phyloP scores from a whole-genome alignment of 805 yeast species.

The Suhomyces vadensis region DNA sequence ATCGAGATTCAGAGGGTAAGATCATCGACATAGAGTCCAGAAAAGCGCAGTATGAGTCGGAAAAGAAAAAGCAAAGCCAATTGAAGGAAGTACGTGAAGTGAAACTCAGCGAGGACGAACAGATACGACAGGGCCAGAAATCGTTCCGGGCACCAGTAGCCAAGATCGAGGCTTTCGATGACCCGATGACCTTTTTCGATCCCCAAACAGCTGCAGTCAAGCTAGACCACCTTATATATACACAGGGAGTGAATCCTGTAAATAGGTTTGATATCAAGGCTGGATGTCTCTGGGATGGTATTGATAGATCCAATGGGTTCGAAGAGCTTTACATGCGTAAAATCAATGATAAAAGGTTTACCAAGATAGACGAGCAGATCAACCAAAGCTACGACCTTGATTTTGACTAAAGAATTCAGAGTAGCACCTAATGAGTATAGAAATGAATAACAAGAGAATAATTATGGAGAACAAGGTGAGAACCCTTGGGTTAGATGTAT shows the following conservation, averaged over 20 bases:
- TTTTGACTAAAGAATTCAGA: slow-evolving; percentile 5
- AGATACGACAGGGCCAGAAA: slow-evolving; percentile 36
- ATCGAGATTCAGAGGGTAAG: slow-evolving; percentile 64
- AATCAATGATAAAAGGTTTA: slow-evolving; percentile 28
- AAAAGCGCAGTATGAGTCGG: slow-evolving; percentile 25
- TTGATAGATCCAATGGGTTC: slow-evolving; percentile 86
- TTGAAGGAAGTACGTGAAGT: slow-evolving; percentile 21
- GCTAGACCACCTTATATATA: slow-evolving; percentile 32
- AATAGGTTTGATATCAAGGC: slow-evolving; percentile 79
- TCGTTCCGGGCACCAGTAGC: slow-evolving; percentile 19
- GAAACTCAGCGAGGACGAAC: slow-evolving; percentile 28
- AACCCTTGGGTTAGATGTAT: too few relatives aligned
- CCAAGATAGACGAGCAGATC: slow-evolving; percentile 11
- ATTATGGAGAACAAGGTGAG: too few relatives aligned
- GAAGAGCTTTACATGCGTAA: slow-evolving; percentile 60
- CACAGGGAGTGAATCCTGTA: slow-evolving; percentile 50
- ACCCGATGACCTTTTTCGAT: slow-evolving; percentile 59
- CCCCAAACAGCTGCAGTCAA: slow-evolving; percentile 17
- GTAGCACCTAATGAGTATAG: too few relatives aligned
- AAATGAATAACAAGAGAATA: background rate
- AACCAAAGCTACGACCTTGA: slow-evolving; percentile 12
- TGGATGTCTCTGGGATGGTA: slow-evolving; percentile 90
- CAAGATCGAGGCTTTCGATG: slow-evolving; percentile 41
- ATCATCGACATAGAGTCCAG: slow-evolving; percentile 42
- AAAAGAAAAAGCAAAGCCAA: slow-evolving; percentile 17